Conservation (phyloP, 2,329 filamentous ascomycete species). For the Cladorrhinum sp. region DNA sequence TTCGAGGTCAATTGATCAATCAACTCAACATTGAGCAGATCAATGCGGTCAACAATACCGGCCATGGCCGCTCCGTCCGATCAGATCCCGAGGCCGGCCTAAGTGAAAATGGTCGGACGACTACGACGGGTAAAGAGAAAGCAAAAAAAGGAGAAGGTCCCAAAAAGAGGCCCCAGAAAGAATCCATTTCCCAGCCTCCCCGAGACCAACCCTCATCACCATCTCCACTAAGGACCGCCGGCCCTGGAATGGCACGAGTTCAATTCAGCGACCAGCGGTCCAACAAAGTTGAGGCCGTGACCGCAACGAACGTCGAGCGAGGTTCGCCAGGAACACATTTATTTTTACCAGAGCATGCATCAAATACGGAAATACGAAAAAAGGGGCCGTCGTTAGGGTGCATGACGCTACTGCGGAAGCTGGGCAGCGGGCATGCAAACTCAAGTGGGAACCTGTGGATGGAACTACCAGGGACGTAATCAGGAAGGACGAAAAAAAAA, state of each 20-base stretch:
- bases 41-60: neutral
- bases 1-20: neutral
- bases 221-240: neutral
- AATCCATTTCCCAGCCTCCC: conserved; percentile 7
- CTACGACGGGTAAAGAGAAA: conserved; percentile 4
- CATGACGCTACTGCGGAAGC: conserved; percentile 7
- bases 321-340: neutral
- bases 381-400: neutral
- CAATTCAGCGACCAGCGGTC: neutral
- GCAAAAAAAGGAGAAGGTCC: conserved; percentile 5
- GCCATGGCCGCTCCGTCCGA: neutral
- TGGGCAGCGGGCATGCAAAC: neutral
- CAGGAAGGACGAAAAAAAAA: neutral
- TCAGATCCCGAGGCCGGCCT: neutral
- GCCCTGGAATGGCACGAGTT: neutral
- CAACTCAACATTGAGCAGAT: neutral
- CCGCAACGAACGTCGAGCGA: neutral
- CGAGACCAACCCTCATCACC: neutral
- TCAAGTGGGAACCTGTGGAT: neutral
- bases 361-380: conserved; percentile 1
- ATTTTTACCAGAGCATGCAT: neutral
- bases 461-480: neutral
- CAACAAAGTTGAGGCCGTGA: neutral
- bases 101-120: neutral
- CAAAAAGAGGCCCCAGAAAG: neutral